Evolutionary conservation across 2,329 filamentous ascomycete genomes (phyloP).

Genomic region (Thermoascus crustaceus): DNA sequence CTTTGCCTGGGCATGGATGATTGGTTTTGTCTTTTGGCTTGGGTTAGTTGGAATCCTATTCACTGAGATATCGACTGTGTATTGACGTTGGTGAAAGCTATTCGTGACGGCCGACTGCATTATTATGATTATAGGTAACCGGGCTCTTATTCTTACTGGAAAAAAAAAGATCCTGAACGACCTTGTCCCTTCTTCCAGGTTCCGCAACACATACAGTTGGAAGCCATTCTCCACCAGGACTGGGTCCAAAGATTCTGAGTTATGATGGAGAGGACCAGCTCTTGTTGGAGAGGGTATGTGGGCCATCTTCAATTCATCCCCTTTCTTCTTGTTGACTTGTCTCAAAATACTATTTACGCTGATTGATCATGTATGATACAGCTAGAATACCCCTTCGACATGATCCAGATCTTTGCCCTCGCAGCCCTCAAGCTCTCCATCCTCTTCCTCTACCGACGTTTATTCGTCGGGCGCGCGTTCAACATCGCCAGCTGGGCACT

Average conservation of each 20-base stretch:
- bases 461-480: constrained; percentile 7
- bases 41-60: not conserved
- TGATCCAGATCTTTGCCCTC: constrained; percentile 7
- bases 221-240: not conserved
- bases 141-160: not conserved
- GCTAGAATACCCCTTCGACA: constrained; percentile 25
- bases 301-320: not conserved
- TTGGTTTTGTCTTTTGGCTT: not conserved
- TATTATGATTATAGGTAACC: constrained; percentile 1
- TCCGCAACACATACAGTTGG: not conserved
- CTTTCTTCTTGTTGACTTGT: too few species aligned
- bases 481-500: constrained; percentile 6
- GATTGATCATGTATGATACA: too few species aligned
- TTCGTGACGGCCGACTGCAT: not conserved
- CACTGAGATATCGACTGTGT: not conserved
- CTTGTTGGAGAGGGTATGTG: not conserved
- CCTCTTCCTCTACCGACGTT: constrained; percentile 10
- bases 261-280: not conserved
- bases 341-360: not conserved
- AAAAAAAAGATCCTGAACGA: not conserved
- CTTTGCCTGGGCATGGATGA: not conserved
- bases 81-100: not conserved
- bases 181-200: too few species aligned
- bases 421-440: constrained; percentile 8
- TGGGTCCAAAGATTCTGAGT: not conserved